phyloP scores from a whole-genome alignment of 2,329 filamentous ascomycete genomes.

The Fusarium miscanthi region DNA sequence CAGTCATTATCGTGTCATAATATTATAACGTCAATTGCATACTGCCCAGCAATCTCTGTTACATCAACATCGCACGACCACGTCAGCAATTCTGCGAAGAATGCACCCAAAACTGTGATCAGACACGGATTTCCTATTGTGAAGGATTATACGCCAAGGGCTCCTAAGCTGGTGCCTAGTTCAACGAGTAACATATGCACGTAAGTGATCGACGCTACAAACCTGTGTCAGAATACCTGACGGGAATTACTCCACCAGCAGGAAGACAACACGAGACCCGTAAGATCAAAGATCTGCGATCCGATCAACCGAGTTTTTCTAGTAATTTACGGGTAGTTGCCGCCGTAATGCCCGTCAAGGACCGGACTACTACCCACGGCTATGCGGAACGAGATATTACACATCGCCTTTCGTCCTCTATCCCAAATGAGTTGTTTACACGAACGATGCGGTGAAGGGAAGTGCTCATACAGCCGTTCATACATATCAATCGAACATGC shows the following conservation, averaged over 20 bases:
- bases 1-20: conserved; percentile 11
- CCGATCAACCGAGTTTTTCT: conserved; percentile 23
- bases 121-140: not conserved
- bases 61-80: not conserved
- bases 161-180: not conserved
- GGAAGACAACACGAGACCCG: conserved; percentile 22
- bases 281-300: conserved; percentile 29
- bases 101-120: not conserved
- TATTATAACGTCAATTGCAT: not conserved
- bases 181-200: not conserved
- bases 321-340: not conserved
- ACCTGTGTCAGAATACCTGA: not conserved
- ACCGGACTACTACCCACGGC: conserved; percentile 3
- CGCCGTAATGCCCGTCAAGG: conserved; percentile 2
- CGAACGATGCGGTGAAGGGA: conserved; percentile 34
- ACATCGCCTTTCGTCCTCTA: not conserved
- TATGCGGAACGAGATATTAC: conserved; percentile 2
- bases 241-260: conserved; percentile 11
- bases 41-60: not conserved
- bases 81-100: not conserved
- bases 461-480: not conserved
- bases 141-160: not conserved
- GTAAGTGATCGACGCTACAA: conserved; percentile 1
- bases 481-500: conserved; percentile 1
- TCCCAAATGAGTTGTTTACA: not conserved